A percentile compares a stretch with the other conserved stretches of the same genome.
phyloP scores from a whole-genome alignment of 2,329 filamentous ascomycete species.

The Clarireedia homoeocarpa region DNA sequence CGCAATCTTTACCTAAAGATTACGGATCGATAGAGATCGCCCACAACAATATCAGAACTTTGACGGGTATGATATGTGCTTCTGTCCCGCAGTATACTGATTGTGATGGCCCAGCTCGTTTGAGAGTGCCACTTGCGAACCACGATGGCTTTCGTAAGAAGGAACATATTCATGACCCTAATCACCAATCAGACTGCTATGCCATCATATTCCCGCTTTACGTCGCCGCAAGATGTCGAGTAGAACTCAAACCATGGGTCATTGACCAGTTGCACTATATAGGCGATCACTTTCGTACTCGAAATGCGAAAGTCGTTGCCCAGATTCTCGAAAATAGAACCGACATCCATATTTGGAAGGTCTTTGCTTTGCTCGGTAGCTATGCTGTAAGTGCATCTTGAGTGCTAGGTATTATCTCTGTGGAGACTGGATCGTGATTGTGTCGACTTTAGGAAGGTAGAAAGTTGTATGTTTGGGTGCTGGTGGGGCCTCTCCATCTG shows the following conservation, averaged over 20 bases:
- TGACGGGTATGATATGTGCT: constrained; percentile 9
- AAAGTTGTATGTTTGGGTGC: no score
- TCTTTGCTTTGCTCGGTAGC: constrained; percentile 10
- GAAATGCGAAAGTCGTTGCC: constrained; percentile 8
- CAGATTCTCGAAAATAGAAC: constrained; percentile 1
- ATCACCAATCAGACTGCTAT: not conserved
- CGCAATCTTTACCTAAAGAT: not conserved
- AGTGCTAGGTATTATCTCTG: no score
- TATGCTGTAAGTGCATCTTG: constrained; percentile 4
- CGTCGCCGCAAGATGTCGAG: not conserved
- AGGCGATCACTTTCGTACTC: constrained; percentile 7
- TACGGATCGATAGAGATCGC: not conserved
- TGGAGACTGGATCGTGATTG: no score
- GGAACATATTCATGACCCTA: not conserved
- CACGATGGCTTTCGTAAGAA: not conserved
- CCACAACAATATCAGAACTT: not conserved
- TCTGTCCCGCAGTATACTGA: constrained; percentile 10
- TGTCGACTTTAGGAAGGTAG: no score
- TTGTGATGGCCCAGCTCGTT: not conserved
- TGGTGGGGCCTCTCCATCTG: no score
- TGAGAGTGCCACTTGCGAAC: not conserved
- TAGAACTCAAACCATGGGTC: not conserved
- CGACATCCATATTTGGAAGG: constrained; percentile 3
- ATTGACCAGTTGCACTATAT: constrained; percentile 9
- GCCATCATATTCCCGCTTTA: constrained; percentile 10